Evolutionary conservation across 2,329 filamentous ascomycete genomes (phyloP), one percentile per base, ranked within the genome.

Genomic region (Sclerotinia borealis): DNA sequence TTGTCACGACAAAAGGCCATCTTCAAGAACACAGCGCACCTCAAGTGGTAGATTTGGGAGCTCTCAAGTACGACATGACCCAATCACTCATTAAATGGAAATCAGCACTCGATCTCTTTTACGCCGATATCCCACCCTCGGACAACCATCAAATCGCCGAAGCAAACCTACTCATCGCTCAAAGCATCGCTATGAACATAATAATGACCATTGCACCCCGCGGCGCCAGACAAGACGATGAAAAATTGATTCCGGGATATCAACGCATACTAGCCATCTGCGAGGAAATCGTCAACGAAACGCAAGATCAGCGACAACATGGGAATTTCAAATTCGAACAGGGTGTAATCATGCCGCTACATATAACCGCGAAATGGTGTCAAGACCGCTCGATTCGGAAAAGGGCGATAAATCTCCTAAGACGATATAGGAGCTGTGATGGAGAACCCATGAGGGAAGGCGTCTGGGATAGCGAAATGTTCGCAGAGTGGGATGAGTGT

Each of bases 391-490:
- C n/a, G 25, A 39, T 55, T 10, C 49, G 59, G n/a, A 34, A 1
- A 10, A 34, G n/a, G 15, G 59, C 59, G 15, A 47, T 61, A 22
- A 15, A 36, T 17, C 37, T 61, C 17, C 17, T 61, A 15, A 41
- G 59, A 17, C n/a, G 22, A 31, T 55, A 61, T 27, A 37, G 6
- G 41, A 43, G 29, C 34, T 19, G 54, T 25, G 39, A 61, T 17
- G 59, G 59, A 27, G 37, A 55, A 27, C 29, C 59, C 7, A 61
- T 61, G 39, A 52, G 39, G 17, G 59, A 61, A 27, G 59, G 59
- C 15, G 49, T 56, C 2, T 61, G 49, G 59, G 36, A 61, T 55
- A 61, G 59, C 31, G 49, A 19, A 10, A 37, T 10, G n/a, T 36
- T 61, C 36, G 49, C 59, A 4, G 29, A 45, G 22, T 56, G 59